phyloP scores from a whole-genome alignment of 2,329 filamentous ascomycete genomes.

The Pestalotiopsis sp. region DNA sequence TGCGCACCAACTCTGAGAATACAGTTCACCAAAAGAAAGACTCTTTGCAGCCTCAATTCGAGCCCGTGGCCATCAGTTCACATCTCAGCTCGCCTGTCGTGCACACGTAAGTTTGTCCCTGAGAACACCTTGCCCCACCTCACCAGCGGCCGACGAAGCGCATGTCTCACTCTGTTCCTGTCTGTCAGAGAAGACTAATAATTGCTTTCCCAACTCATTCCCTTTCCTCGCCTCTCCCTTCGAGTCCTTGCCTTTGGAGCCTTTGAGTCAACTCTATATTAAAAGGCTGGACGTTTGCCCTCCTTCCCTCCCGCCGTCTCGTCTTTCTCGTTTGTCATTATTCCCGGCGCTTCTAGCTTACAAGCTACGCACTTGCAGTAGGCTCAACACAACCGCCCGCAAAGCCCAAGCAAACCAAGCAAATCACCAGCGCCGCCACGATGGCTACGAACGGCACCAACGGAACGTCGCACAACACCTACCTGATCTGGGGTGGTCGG shows the following conservation, averaged over 20 bases:
- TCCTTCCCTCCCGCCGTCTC: neutral
- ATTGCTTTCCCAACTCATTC: neutral
- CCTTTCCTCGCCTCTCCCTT: neutral
- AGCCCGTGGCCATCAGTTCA: neutral
- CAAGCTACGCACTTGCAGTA: neutral
- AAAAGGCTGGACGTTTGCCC: neutral
- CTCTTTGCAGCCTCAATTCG: neutral
- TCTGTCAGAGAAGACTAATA: neutral
- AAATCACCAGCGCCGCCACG: neutral
- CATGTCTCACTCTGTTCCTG: neutral
- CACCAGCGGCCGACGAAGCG: slow-evolving; percentile 1
- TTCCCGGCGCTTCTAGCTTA: neutral
- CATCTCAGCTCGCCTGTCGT: neutral
- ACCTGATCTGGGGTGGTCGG: slow-evolving; percentile 67
- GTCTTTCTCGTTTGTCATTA: neutral
- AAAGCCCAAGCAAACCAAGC: neutral
- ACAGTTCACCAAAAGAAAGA: neutral
- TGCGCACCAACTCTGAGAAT: neutral
- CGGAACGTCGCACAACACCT: slow-evolving; percentile 39
- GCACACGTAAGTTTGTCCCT: neutral
- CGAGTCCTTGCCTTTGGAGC: neutral
- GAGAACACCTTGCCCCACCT: neutral
- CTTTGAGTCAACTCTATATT: neutral
- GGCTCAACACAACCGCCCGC: neutral
- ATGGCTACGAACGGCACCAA: slow-evolving; percentile 19